Evolutionary conservation across 2,329 filamentous ascomycete species (phyloP), one percentile per base, ranked within the genome.

Genomic region (Verticillium tricorpus): DNA sequence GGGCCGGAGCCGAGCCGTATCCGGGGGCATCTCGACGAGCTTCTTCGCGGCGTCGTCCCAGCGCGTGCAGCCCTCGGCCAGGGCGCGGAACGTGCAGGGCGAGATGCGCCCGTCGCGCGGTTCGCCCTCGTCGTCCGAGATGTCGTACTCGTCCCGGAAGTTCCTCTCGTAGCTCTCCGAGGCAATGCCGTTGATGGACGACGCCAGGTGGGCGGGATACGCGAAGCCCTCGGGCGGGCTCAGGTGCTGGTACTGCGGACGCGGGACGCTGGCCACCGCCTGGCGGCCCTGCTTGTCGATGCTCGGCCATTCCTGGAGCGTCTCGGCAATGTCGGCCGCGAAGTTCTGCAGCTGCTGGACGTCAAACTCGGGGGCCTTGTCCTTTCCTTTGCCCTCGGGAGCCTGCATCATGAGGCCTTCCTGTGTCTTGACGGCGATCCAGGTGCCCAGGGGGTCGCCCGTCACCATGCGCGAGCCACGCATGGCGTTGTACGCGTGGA

Each of bases 41-140:
- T 58, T 62, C 37, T 65, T 63, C n/a, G 59, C 64, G 9, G n/a
- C n/a, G 5, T 54, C 45, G 17, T 75, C 69, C 69, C 69, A 72
- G 60, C 71, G 68, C 63, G 70, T 63, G 40, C 70, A 71, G 58
- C 75, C 77, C 61, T 76, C 66, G 35, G 76, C 67, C 70, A 73
- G 75, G 1, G 70, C 65, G 14, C 73, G 69, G 61, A 82, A 82
- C 0, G 74, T 79, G 62, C 71, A 75, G 1, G 78, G 77, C 0
- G 74, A 76, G 32, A 82, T 76, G 1, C 73, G 74, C 1, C 71
- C 73, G 4, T 70, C 67, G 4, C 70, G 65, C 0, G 72, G 70
- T 25, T 73, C 72, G 1, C 76, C 78, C 61, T 83, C 79, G 22
- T 74, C 71, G 58, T 80, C 77, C 0, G 72, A 76, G 19, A 79